Percentiles rank a stretch among this genome's conserved stretches.
These are phyloP conservation scores for Cytospora schulzeri DNA, from an alignment of 2,329 filamentous ascomycete species.

Conservation along the genomic window DNA sequence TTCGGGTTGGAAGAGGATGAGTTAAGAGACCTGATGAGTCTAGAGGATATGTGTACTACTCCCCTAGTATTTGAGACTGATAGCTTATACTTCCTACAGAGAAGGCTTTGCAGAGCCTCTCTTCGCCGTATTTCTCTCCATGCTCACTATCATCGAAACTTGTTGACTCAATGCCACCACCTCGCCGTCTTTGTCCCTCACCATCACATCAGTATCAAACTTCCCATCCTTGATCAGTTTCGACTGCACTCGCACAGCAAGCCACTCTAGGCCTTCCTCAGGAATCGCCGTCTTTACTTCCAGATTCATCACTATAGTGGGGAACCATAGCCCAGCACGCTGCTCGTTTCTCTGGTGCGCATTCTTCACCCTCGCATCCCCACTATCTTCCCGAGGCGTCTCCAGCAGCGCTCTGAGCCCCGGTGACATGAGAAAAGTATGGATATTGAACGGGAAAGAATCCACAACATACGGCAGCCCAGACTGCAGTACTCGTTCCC, in stretches of 20 bases:
- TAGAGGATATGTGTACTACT: too few species aligned
- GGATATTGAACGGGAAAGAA: slow-evolving; percentile 37
- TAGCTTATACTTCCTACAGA: background rate
- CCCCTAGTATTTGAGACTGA: too few species aligned
- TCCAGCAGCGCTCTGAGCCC: slow-evolving; percentile 17
- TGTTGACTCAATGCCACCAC: slow-evolving; percentile 70
- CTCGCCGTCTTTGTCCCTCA: slow-evolving; percentile 65
- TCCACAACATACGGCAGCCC: slow-evolving; percentile 63
- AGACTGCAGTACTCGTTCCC: slow-evolving; percentile 64
- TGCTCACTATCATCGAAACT: slow-evolving; percentile 63
- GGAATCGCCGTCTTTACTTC: slow-evolving; percentile 77
- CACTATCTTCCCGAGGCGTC: background rate
- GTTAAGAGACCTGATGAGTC: too few species aligned
- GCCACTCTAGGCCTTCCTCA: slow-evolving; percentile 68
- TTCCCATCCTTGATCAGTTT: slow-evolving; percentile 72
- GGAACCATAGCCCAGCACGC: slow-evolving; percentile 63
- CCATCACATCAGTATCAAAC: slow-evolving; percentile 72
- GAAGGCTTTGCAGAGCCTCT: background rate
- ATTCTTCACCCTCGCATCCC: background rate
- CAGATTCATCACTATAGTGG: slow-evolving; percentile 73
- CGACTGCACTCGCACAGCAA: slow-evolving; percentile 65
- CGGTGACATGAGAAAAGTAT: slow-evolving; percentile 9
- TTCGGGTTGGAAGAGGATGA: too few species aligned
- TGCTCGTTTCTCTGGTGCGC: background rate
- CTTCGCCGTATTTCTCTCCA: slow-evolving; percentile 58